Base-by-base conservation (phyloP, 192 early-diverging fungal genomes). In the Umbelopsis vinacea region DNA sequence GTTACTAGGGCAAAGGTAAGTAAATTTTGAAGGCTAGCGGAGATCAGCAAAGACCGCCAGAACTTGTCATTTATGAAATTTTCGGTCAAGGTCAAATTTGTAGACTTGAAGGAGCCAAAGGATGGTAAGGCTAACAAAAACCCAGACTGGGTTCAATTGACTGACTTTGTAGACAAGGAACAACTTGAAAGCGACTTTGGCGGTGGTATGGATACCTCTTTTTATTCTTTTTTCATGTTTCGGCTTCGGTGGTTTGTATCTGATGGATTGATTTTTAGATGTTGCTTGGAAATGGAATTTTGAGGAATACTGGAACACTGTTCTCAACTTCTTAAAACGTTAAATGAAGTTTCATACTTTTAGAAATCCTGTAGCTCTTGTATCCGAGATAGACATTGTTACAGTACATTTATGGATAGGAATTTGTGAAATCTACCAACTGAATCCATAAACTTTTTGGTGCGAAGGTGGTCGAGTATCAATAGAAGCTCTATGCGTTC, bases 1-100 rank as follows among this genome's bases (percentile, higher is more conserved):
- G 90, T 95, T 46, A 97, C 95, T 46, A 88, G 86, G 54, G 77
- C 79, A 12, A 97, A 97, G 79, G 57, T 63, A 52, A 89, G 94
- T 70, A 87, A 91, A 26, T 92, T 97, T 79, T 87, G 91, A 14
- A 0, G 1, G 2, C 23, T 0, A 2, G 8, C 33, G 17, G 4
- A 52, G 26, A 17, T 24, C 48, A 29, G 1, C 24, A 50, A 52
- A 35, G 23, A 17, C n/a, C 14, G 7, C n/a, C 4, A 33, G 2
- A 15, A 29, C 29, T 1, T 52, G 22, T 9, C n/a, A 2, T 29
- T 29, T 29, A 22, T 37, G 6, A 21, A 0, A 37, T 14, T 22
- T 8, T 24, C 11, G 1, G 52, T 52, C 7, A 2, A 79, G 70
- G 71, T 79, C 19, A 66, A 68, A 35, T 79, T 79, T 38, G 68